Conservation (phyloP, 2,329 filamentous ascomycete genomes). For the Colletotrichum musicola region DNA sequence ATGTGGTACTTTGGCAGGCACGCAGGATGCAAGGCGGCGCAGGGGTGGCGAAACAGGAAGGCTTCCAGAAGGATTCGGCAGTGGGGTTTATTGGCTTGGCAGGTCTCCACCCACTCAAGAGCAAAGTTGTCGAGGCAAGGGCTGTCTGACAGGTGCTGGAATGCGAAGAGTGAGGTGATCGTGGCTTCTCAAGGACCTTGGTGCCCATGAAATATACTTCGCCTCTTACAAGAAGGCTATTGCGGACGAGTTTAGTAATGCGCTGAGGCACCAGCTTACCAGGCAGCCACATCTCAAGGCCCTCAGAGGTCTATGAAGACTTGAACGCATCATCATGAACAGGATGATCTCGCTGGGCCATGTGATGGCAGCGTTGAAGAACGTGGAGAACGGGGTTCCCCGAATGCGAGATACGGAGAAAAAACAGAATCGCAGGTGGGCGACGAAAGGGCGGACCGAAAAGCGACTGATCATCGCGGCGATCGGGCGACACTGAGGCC, state of each 20-base stretch:
- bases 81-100: not conserved
- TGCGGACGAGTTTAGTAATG: no score
- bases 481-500: constrained; percentile 2
- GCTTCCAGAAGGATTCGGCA: constrained; percentile 33
- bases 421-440: not conserved
- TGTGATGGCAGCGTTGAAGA: not conserved
- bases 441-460: not conserved
- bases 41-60: constrained; percentile 36
- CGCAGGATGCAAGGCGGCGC: constrained; percentile 1
- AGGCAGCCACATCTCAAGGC: no score
- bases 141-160: not conserved
- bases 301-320: no score
- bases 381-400: constrained; percentile 20
- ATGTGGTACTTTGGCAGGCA: not conserved
- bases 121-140: no score
- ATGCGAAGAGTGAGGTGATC: no score
- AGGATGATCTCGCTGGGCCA: not conserved
- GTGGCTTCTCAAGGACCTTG: no score
- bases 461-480: not conserved
- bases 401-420: constrained; percentile 4
- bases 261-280: no score
- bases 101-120: not conserved
- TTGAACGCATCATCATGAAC: no score
- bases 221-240: no score
- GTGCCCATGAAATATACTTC: no score